phyloP scores from a whole-genome alignment of 164 flowering plant genomes.

The Liquidambar formosana region DNA sequence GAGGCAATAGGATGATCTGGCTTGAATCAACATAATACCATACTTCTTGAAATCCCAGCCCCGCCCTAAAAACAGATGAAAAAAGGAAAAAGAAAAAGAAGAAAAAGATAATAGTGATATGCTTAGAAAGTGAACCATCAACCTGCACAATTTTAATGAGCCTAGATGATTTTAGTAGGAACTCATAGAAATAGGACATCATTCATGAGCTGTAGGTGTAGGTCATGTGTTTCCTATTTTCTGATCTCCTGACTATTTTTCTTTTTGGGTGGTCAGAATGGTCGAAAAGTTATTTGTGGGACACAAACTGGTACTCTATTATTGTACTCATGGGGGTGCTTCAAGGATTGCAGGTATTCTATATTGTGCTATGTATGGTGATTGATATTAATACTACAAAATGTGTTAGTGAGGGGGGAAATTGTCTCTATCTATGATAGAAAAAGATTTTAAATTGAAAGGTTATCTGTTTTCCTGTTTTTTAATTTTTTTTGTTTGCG shows the following conservation, averaged over 20 bases:
- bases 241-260: neutral
- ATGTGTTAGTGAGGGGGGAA: neutral
- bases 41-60: no score
- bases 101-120: no score
- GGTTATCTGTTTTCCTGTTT: neutral
- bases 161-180: no score
- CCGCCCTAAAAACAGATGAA: no score
- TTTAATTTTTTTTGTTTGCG: neutral
- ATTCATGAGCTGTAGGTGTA: no score
- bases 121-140: no score
- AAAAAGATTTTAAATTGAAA: neutral
- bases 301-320: conserved; percentile 76
- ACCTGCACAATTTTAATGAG: no score
- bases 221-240: neutral
- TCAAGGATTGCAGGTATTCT: conserved; percentile 92
- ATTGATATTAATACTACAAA: neutral
- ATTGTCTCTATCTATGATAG: neutral
- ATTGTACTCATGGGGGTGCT: conserved; percentile 90
- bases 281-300: conserved; percentile 87
- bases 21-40: no score
- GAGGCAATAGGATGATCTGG: no score
- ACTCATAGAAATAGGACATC: no score
- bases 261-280: conserved; percentile 57
- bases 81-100: no score
- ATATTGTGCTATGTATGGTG: neutral